Conservation (phyloP, 1,284 basidiomycete genomes). For the Moniliophthora roreri region DNA sequence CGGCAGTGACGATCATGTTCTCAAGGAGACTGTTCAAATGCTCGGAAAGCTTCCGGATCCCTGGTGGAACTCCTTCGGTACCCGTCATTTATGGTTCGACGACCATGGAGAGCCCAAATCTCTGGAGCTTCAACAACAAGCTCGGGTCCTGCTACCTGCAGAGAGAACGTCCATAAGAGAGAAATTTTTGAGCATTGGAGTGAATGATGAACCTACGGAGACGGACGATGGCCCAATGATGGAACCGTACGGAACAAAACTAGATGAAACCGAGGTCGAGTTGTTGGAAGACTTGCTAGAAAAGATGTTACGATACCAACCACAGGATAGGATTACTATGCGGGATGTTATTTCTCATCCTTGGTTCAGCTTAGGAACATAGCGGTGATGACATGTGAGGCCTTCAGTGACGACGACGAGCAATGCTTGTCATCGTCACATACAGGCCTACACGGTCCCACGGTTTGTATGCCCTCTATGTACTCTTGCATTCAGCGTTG, state of each 20-base stretch:
- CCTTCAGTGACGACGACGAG: no score
- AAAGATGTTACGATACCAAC: slow-evolving; percentile 38
- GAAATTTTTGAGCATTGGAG: slow-evolving; percentile 32
- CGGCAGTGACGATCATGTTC: slow-evolving; percentile 24
- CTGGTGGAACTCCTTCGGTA: slow-evolving; percentile 32
- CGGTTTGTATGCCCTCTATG: no score
- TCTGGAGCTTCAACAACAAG: slow-evolving; percentile 21
- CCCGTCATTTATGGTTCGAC: slow-evolving; percentile 29
- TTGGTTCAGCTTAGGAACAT: slow-evolving; percentile 34
- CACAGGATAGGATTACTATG: slow-evolving; percentile 36
- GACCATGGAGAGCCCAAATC: slow-evolving; percentile 30
- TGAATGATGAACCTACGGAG: slow-evolving; percentile 20
- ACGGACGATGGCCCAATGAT: slow-evolving; percentile 30
- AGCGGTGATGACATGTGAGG: no score
- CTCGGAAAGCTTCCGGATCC: slow-evolving; percentile 34
- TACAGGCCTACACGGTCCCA: no score
- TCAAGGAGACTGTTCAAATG: slow-evolving; percentile 30
- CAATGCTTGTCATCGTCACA: no score
- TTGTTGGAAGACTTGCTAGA: slow-evolving; percentile 35
- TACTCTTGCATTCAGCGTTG: no score
- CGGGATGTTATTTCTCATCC: slow-evolving; percentile 34
- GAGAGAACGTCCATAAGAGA: slow-evolving; percentile 25
- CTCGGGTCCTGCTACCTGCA: slow-evolving; percentile 20
- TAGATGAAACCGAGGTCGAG: slow-evolving; percentile 31
- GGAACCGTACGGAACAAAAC: slow-evolving; percentile 24